Base-by-base conservation (phyloP, 106 monocot genomes). In the Apostasia shenzhenica region DNA sequence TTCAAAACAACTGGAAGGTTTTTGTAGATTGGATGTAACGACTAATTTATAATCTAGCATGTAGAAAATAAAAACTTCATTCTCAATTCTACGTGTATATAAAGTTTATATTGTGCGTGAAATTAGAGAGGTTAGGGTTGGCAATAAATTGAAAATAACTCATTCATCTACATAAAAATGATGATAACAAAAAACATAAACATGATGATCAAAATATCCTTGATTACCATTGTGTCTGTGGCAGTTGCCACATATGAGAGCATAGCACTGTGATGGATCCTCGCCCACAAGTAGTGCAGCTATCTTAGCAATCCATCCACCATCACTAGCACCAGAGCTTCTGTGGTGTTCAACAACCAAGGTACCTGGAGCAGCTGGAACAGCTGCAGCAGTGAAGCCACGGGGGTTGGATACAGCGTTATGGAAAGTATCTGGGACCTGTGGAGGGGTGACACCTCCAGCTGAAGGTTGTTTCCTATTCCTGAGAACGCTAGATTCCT, bases 181-280 rank as follows among this genome's bases (percentile, higher is more conserved):
- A 26, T 26, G 26, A 26, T 26, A 26, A 26, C 26, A 26, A 26
- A 26, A 26, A 26, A 26, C 26, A 26, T 26, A 26, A 26, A 26
- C 26, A 26, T 26, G 26, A 12, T 56, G 26, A 12, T 56, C 4
- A n/a, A n/a, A 56, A 56, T 14, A 56, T 56, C 10, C 4, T 10
- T 8, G 6, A 65, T 49, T 14, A 82, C 88, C 88, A 71, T 88
- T 85, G 53, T 86, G 86, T 76, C 72, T 86, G 49, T 67, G 76
- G 73, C 86, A 86, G 69, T 83, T 77, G 11, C 86, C 86, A 60
- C 86, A 86, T 38, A 86, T 80, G 63, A 87, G 83, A 43, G 86
- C 86, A 72, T 77, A 80, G 41, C 77, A 67, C 57, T 87, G 67
- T 14, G 86, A 77, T 12, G 83, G 83, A 77, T 83, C 83, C 71